Conservation (phyloP, 371 early-diverging fungal species). For the Actinomortierella wolfii region DNA sequence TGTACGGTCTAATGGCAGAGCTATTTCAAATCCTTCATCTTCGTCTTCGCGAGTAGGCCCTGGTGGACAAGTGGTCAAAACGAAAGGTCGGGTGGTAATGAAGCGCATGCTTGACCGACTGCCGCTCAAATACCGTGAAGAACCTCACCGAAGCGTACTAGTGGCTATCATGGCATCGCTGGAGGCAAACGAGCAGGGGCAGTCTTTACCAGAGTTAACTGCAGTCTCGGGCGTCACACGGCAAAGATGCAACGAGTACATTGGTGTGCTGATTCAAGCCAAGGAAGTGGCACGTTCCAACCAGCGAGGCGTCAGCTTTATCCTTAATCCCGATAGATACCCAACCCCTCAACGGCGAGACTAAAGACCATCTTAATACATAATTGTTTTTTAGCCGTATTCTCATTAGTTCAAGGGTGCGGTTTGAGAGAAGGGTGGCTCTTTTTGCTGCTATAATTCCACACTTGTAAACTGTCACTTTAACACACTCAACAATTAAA, state of each 20-base stretch:
- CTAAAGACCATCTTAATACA: too few species aligned
- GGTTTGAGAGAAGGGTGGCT: too few species aligned
- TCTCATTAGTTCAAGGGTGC: too few species aligned
- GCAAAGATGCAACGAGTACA: constrained; percentile 44
- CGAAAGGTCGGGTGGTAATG: constrained; percentile 33
- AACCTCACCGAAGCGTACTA: constrained; percentile 36
- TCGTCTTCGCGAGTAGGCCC: constrained; percentile 25
- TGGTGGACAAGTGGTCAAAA: constrained; percentile 31
- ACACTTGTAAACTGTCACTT: too few species aligned
- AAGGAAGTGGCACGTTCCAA: constrained; percentile 36
- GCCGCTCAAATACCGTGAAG: constrained; percentile 38
- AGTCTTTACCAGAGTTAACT: constrained; percentile 27
- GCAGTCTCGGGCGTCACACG: constrained; percentile 33
- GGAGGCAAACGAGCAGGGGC: constrained; percentile 35
- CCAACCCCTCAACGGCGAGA: constrained; percentile 23
- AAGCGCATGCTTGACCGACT: constrained; percentile 36
- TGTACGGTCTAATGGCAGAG: too few species aligned
- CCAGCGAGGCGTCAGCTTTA: constrained; percentile 27
- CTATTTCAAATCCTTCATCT: too few species aligned
- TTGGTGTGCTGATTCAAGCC: constrained; percentile 31
- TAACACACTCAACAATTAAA: too few species aligned
- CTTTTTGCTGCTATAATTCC: too few species aligned
- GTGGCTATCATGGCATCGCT: constrained; percentile 42
- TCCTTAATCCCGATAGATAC: constrained; percentile 41
- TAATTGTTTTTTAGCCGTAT: too few species aligned